Base-by-base conservation (phyloP, 176 grass and related monocot species). In the Secale cereale region DNA sequence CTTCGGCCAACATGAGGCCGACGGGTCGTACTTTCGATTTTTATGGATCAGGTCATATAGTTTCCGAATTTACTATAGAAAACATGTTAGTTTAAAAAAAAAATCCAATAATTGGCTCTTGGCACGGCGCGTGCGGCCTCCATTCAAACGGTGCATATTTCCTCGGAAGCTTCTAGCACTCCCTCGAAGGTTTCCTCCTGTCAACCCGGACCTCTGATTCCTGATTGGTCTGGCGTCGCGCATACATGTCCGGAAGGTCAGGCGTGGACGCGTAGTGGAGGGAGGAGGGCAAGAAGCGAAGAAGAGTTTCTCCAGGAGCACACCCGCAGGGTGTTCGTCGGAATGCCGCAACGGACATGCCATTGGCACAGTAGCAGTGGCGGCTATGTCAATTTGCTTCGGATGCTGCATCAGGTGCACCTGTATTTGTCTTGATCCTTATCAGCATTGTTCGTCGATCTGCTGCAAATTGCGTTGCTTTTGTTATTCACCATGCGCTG, bases 251-350 rank as follows among this genome's bases (percentile, higher is more conserved):
- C 23, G 39, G 70, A 45, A 72, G 2, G 36, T 23, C 8, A n/a
- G 10, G 28, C 7, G 20, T 66, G 7, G 5, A n/a, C 10, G 28
- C 7, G 29, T 48, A 5, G 5, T 48, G 43, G 35, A 79, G 57
- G 37, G 19, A 30, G 19, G 13, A 43, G 11, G 13, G 17, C 25
- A 25, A 52, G 63, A 22, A 22, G 12, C 9, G 1, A 57, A 54
- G 12, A 64, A 85, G 26, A 2, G 6, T 3, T 54, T 16, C 26
- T 33, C 28, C 12, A 8, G 26, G 40, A 22, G 23, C 2, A 29
- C 63, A 48, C 33, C 32, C 13, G 20, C 85, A 19, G 57, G n/a
- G 12, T 77, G 79, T 81, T 87, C 79, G 79, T 17, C 13, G 25
- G 23, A 82, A 59, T 76, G 45, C 60, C 32, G 4, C 56, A 9